Conservation (phyloP, 1,284 basidiomycete species). For the Trichosporon sp. region DNA sequence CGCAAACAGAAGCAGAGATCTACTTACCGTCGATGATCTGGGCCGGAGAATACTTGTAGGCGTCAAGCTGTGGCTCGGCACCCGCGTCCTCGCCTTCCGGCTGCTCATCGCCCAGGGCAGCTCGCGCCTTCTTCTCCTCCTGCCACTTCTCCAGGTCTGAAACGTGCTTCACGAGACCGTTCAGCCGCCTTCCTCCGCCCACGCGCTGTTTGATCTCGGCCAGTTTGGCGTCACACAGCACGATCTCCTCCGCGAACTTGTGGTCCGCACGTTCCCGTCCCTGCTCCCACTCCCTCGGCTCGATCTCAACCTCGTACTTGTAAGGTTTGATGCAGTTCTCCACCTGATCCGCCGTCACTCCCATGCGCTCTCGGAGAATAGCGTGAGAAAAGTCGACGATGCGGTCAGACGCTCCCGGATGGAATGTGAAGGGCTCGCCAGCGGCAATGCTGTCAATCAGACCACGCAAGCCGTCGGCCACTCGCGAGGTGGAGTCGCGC, state of each 20-base stretch:
- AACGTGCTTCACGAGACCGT: constrained; percentile 77
- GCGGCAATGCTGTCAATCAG: constrained; percentile 84
- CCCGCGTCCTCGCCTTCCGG: constrained; percentile 55
- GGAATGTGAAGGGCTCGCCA: constrained; percentile 88
- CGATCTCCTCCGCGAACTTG: constrained; percentile 80
- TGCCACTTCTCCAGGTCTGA: constrained; percentile 79
- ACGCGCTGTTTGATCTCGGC: constrained; percentile 81
- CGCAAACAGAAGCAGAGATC: neutral
- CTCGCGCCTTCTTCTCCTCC: constrained; percentile 59
- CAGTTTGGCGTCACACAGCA: constrained; percentile 82
- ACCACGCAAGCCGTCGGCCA: constrained; percentile 86
- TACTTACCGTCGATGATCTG: constrained; percentile 82
- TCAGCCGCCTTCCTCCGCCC: constrained; percentile 79
- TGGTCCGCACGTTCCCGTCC: constrained; percentile 75
- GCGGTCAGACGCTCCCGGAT: constrained; percentile 82
- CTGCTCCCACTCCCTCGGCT: constrained; percentile 84
- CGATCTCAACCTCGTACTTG: constrained; percentile 87
- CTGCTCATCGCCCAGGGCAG: constrained; percentile 22
- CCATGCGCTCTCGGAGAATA: constrained; percentile 88
- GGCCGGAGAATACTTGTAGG: constrained; percentile 87
- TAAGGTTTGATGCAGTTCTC: constrained; percentile 99
- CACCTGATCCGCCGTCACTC: constrained; percentile 93
- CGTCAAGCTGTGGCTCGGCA: constrained; percentile 62
- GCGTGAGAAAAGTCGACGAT: constrained; percentile 88
- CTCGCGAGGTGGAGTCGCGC: constrained; percentile 87